Evolutionary conservation across 2,329 filamentous ascomycete species (phyloP), one percentile per base, ranked within the genome.

Genomic region (Cryphonectria carpinicola): DNA sequence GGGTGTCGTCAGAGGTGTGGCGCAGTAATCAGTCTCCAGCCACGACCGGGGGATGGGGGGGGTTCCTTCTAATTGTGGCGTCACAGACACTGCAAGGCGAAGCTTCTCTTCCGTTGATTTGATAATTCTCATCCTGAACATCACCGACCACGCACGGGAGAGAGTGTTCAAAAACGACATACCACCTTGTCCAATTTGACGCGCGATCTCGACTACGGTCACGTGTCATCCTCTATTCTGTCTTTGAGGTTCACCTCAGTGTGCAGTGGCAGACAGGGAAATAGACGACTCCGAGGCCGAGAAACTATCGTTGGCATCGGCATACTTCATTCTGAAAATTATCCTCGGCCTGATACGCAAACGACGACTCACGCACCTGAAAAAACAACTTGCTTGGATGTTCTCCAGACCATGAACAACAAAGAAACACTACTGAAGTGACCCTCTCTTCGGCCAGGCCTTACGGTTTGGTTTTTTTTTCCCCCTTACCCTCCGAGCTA

Each of bases 1-100:
- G 35, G 58, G 58, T 61, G 58, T 61, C 58, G 58, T 61, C 58
- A 61, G 58, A 35, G 35, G 54, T 58, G 35, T 61, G 58, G 58
- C 58, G 58, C 58, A 61, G 46, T 10, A 49, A n/a, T 10, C 10
- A 49, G 43, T 32, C 32, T 10, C 32, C 19, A 61, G 58, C 58
- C 58, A 61, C 58, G 58, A 7, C 35, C 1, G 17, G 58, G 35
- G 56, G 1, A 11, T 28, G 28, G 28, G 17, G 28, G 56, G 14
- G 32, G 56, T 32, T 17, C 56, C 25, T 28, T 46, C 43, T 1
- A 2, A 8, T n/a, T 61, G 58, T 61, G 58, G 58, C 58, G 58
- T 37, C 14, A 37, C 28, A 25, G 52, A 11, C 28, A 54, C 3
- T 28, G 14, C 58, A 6, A 39, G 13, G 6, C 25, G 14, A 35